Evolutionary conservation across 495 filamentous ascomycete species (phyloP).

Genomic region (Neurospora sp.): DNA sequence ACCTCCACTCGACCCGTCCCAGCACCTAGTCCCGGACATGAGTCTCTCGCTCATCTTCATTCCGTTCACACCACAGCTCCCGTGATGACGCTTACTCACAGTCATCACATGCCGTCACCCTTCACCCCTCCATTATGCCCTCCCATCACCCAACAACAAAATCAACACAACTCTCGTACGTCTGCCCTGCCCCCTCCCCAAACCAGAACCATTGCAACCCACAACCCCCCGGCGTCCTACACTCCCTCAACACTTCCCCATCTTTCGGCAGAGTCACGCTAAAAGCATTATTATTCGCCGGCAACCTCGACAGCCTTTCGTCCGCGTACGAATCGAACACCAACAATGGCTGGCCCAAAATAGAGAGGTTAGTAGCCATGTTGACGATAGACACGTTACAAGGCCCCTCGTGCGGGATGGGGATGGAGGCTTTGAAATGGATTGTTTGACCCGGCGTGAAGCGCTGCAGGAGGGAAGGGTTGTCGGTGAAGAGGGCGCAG

Average conservation of each 20-base stretch:
- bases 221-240: conserved; percentile 46
- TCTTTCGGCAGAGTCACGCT: conserved; percentile 48
- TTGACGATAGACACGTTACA: conserved; percentile 61
- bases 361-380: conserved; percentile 44
- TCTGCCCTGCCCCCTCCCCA: conserved; percentile 53
- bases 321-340: conserved; percentile 40
- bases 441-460: conserved; percentile 51
- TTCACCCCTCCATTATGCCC: too few relatives aligned
- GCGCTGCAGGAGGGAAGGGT: conserved; percentile 48
- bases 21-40: neutral
- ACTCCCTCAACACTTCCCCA: conserved; percentile 21
- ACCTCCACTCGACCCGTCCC: neutral
- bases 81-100: neutral
- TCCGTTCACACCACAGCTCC: neutral
- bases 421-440: conserved; percentile 34
- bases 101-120: too few relatives aligned
- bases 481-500: conserved; percentile 58
- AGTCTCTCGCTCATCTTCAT: neutral
- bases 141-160: conserved; percentile 26
- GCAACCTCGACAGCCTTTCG: conserved; percentile 30
- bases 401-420: conserved; percentile 53
- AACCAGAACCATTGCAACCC: conserved; percentile 52
- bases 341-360: conserved; percentile 45
- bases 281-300: conserved; percentile 51
- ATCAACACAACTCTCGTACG: conserved; percentile 60